phyloP scores from a whole-genome alignment of 257 asterid genomes.

The Misopates orontium region DNA sequence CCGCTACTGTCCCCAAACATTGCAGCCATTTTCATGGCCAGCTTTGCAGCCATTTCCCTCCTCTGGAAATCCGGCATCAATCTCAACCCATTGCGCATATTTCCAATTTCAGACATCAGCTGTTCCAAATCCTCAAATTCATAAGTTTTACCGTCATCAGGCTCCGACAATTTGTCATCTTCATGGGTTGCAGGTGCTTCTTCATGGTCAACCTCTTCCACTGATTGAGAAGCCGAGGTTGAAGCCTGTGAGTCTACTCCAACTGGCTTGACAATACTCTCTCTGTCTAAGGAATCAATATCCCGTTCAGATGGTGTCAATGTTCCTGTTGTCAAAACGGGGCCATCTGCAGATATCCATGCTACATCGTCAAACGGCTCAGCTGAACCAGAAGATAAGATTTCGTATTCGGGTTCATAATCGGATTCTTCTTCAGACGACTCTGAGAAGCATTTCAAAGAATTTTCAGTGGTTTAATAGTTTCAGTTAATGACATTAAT shows the following conservation, averaged over 20 bases:
- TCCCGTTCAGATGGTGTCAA: conserved; percentile 36
- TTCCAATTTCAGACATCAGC: conserved; percentile 89
- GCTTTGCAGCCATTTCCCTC: conserved; percentile 92
- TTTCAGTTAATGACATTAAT: neutral
- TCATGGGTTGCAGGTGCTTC: conserved; percentile 32
- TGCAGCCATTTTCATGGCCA: conserved; percentile 92
- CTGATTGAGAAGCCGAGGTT: conserved; percentile 44
- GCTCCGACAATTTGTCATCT: conserved; percentile 35
- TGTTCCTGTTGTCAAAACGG: conserved; percentile 37
- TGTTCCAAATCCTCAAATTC: conserved; percentile 83
- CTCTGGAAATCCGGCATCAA: conserved; percentile 95
- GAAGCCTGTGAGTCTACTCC: conserved; percentile 45
- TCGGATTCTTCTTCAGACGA: conserved; percentile 78
- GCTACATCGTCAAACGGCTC: conserved; percentile 70
- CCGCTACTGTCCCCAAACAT: conserved; percentile 90
- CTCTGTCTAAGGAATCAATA: conserved; percentile 28
- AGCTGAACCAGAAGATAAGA: conserved; percentile 76
- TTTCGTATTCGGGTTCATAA: conserved; percentile 71
- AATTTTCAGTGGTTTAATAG: conserved; percentile 17
- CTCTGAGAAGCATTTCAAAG: conserved; percentile 43
- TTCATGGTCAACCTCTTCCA: conserved; percentile 35
- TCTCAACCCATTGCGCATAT: conserved; percentile 66
- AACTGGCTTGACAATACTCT: conserved; percentile 27
- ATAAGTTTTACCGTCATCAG: conserved; percentile 49
- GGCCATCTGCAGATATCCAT: conserved; percentile 65